A percentile compares a stretch with the other conserved stretches of the same genome.
These are phyloP conservation scores for Chlamydomonas applanata DNA, from an alignment of 139 green algal genomes.

Conservation along the genomic window DNA sequence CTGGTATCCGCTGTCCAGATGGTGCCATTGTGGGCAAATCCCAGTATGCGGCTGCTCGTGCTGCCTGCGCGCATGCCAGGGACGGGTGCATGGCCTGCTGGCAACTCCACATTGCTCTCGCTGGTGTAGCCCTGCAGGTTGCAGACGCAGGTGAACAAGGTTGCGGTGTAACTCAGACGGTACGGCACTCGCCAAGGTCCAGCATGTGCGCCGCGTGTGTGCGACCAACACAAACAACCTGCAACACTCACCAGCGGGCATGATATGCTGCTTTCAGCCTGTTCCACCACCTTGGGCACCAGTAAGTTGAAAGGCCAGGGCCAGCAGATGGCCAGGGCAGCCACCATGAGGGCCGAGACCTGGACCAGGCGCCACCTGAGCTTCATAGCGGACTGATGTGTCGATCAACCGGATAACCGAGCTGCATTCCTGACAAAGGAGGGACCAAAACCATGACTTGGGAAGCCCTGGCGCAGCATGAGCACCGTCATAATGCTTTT, in stretches of 20 bases:
- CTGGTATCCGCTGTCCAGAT: conserved; percentile 17
- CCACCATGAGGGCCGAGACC: not conserved
- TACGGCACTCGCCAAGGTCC: no score
- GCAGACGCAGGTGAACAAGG: no score
- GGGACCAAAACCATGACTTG: no score
- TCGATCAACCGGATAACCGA: no score
- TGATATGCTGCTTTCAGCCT: not conserved
- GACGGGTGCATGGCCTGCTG: not conserved
- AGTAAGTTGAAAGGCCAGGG: not conserved
- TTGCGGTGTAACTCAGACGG: no score
- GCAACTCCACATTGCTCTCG: not conserved
- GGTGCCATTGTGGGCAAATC: conserved; percentile 10
- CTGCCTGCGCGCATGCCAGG: not conserved
- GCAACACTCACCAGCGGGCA: no score
- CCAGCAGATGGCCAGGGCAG: not conserved
- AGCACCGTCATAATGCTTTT: no score
- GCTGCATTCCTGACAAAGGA: no score
- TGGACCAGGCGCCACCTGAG: not conserved
- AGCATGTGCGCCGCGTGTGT: no score
- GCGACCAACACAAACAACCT: no score
- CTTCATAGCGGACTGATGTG: not conserved
- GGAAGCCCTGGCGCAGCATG: no score
- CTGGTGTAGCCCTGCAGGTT: not conserved
- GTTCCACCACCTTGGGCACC: not conserved
- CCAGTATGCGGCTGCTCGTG: not conserved